Evolutionary conservation across 805 yeast species (phyloP).

Genomic region (Brettanomyces nanus): DNA sequence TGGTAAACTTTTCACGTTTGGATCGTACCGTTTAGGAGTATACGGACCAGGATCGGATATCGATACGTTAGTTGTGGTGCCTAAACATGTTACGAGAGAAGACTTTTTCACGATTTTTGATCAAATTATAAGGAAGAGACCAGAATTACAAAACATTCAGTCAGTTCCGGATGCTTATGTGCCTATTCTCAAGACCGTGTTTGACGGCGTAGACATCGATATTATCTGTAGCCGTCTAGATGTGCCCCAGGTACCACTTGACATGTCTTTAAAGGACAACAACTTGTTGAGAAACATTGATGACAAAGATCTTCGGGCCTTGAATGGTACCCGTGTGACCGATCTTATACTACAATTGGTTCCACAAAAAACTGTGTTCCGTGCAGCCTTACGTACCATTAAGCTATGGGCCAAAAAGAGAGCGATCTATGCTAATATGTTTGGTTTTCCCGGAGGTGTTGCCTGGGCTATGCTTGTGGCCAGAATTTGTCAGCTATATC

Average conservation of each 20-base stretch:
- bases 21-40: constrained; percentile 91
- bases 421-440: constrained; percentile 88
- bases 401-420: constrained; percentile 96
- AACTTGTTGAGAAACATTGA: constrained; percentile 80
- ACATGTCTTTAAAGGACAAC: constrained; percentile 73
- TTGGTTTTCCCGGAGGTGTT: constrained; percentile 98
- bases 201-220: constrained; percentile 90
- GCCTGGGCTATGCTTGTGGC: constrained; percentile 99
- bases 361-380: constrained; percentile 88
- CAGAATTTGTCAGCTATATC: constrained; percentile 90
- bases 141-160: constrained; percentile 84
- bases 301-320: constrained; percentile 80
- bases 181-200: constrained; percentile 88
- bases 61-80: constrained; percentile 93
- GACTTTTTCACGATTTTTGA: constrained; percentile 84
- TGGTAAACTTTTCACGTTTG: constrained; percentile 94
- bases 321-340: constrained; percentile 95
- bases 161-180: constrained; percentile 96
- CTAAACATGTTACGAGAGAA: constrained; percentile 86
- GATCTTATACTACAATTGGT: constrained; percentile 86
- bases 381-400: constrained; percentile 85
- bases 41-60: constrained; percentile 98
- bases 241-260: constrained; percentile 72
- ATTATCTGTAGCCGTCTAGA: constrained; percentile 78
- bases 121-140: constrained; percentile 55